Conservation (phyloP, 345 rosid genomes). For the Physaria fendleri region DNA sequence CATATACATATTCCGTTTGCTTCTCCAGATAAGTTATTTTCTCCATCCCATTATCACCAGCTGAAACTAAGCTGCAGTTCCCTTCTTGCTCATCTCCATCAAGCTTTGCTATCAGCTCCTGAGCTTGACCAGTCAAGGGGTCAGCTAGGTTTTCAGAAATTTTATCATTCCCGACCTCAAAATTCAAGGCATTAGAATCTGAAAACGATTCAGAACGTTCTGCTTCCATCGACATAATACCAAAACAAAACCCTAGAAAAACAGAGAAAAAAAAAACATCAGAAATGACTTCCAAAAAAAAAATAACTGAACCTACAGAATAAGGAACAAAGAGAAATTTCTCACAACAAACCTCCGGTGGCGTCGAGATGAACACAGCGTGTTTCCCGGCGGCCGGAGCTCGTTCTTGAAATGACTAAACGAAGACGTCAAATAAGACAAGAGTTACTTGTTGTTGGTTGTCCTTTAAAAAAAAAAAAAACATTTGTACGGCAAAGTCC, state of each 20-base stretch:
- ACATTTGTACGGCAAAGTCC: background rate
- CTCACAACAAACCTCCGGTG: conserved; percentile 6
- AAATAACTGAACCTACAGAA: background rate
- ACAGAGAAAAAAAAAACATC: background rate
- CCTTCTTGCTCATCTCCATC: background rate
- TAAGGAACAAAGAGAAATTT: background rate
- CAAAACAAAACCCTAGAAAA: conserved; percentile 26
- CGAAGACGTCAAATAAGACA: conserved; percentile 25
- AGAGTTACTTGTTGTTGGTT: conserved; percentile 14
- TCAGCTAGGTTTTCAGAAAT: conserved; percentile 21
- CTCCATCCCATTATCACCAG: conserved; percentile 16
- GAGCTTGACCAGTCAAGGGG: conserved; percentile 6
- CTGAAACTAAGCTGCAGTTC: background rate
- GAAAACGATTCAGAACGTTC: background rate
- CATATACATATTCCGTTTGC: conserved; percentile 14
- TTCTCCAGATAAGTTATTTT: background rate
- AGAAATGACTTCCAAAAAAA: background rate
- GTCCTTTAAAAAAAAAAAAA: too few species aligned
- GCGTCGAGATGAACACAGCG: conserved; percentile 3
- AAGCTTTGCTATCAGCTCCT: conserved; percentile 5
- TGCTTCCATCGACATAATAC: conserved; percentile 22
- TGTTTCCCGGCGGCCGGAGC: conserved; percentile 23
- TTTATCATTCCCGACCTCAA: background rate
- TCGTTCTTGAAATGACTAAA: conserved; percentile 18
- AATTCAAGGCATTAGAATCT: background rate